Percentiles rank a stretch among this genome's conserved stretches.
Conservation (phyloP, 2,329 filamentous ascomycete genomes). For the Neonectria ditissima region DNA sequence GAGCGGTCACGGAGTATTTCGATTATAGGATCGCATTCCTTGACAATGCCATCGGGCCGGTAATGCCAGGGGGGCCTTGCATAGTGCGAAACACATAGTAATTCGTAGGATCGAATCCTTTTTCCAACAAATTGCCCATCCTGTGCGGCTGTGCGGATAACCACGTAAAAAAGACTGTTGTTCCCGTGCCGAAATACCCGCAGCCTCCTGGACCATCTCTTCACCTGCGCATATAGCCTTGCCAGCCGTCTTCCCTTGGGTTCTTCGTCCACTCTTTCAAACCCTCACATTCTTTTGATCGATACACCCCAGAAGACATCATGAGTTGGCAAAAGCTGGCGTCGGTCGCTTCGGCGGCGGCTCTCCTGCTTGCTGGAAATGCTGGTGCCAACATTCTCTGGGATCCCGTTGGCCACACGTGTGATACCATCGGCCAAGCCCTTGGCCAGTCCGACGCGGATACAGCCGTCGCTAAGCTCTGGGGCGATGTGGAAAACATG, state of each 20-base stretch:
- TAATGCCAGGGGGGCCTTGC: neutral
- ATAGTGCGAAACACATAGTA: neutral
- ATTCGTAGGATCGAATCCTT: neutral
- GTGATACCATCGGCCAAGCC: neutral
- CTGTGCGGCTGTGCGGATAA: neutral
- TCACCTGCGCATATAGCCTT: neutral
- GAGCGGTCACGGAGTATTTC: neutral
- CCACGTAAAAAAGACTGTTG: neutral
- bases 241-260: neutral
- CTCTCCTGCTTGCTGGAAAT: neutral
- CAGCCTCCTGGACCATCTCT: neutral
- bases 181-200: neutral
- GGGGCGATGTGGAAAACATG: neutral
- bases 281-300: neutral
- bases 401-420: conserved; percentile 9
- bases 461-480: neutral
- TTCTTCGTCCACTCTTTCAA: neutral
- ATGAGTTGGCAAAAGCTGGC: conserved; percentile 4
- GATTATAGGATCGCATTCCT: neutral
- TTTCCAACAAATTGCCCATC: neutral
- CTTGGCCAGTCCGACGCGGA: neutral
- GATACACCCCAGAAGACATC: neutral
- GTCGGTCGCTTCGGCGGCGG: neutral
- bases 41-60: neutral
- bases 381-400: conserved; percentile 1